Evolutionary conservation across 306 rosid genomes (phyloP).

Genomic region (Styphnolobium japonicum): DNA sequence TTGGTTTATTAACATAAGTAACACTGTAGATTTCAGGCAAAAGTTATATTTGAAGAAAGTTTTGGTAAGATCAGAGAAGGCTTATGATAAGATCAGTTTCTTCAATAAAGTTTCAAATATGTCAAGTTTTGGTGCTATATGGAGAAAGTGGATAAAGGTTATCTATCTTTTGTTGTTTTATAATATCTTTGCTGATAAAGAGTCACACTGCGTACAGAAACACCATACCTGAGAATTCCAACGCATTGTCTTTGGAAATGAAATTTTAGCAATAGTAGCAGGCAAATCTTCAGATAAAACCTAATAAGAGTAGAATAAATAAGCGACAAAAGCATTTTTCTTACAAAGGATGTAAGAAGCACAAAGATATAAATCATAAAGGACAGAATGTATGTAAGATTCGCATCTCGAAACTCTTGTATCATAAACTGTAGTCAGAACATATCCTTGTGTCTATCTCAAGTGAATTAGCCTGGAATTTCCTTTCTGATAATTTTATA

Average conservation of each 20-base stretch:
- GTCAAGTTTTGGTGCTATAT: background rate
- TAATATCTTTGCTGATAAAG: background rate
- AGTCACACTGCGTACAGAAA: background rate
- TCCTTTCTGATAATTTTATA: background rate
- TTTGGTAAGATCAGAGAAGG: too few relatives aligned
- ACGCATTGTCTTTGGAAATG: constrained; percentile 95
- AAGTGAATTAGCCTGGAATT: background rate
- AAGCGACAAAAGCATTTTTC: background rate
- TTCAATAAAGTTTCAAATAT: background rate
- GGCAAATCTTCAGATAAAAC: constrained; percentile 87
- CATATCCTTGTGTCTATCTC: background rate
- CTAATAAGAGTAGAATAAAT: constrained; percentile 39
- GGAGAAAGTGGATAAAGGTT: background rate
- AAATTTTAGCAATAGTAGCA: constrained; percentile 61
- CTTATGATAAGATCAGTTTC: background rate
- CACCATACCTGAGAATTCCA: constrained; percentile 85
- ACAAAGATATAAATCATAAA: constrained; percentile 16
- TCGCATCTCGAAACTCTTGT: constrained; percentile 3
- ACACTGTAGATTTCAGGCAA: too few relatives aligned
- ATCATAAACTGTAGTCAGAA: background rate
- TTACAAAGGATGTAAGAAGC: background rate
- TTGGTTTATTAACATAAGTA: too few relatives aligned
- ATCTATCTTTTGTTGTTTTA: background rate
- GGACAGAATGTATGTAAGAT: background rate
- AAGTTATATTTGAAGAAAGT: too few relatives aligned